Evolutionary conservation across 257 asterid species (phyloP).

Genomic region (Buddleja alternifolia): DNA sequence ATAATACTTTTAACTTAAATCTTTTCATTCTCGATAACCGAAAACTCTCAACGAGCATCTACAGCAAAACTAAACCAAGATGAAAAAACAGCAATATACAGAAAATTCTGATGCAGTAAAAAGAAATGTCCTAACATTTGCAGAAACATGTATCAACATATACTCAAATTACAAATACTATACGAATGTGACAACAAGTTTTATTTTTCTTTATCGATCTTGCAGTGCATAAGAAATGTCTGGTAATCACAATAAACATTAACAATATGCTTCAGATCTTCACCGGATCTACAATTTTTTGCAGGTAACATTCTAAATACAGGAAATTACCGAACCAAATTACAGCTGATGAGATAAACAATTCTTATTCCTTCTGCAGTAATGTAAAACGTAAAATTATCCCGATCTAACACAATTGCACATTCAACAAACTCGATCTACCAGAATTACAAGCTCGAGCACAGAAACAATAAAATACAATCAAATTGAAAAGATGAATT

Average conservation of each 20-base stretch:
- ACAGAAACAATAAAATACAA: background rate
- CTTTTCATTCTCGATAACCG: slow-evolving; percentile 4
- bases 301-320: background rate
- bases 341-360: background rate
- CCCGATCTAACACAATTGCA: slow-evolving; percentile 2
- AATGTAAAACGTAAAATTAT: slow-evolving; percentile 13
- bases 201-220: background rate
- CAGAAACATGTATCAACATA: background rate
- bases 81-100: background rate
- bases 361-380: background rate
- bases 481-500: background rate
- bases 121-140: background rate
- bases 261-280: slow-evolving; percentile 7
- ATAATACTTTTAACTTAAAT: background rate
- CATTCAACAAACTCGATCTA: slow-evolving; percentile 24
- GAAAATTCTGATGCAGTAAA: background rate
- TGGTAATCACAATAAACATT: background rate
- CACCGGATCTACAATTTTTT: slow-evolving; percentile 30
- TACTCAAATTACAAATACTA: background rate
- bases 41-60: background rate
- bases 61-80: background rate
- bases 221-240: background rate
- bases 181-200: background rate
- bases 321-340: background rate
- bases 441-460: slow-evolving; percentile 18